Base-by-base conservation (phyloP, 352 stramenopile genomes). In the Pilasporangium apinafurcum region DNA sequence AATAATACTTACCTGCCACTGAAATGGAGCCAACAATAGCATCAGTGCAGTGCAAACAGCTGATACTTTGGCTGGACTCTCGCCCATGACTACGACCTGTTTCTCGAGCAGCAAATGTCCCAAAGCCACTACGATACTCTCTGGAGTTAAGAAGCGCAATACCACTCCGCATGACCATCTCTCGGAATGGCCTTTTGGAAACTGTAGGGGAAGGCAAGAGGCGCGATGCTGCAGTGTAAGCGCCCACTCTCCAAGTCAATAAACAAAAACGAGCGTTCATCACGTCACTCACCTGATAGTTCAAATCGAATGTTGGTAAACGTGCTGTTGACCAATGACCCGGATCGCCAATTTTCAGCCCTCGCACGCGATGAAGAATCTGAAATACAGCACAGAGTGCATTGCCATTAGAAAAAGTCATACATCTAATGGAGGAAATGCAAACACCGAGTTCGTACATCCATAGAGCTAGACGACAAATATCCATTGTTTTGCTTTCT, bases 281-380 rank as follows among this genome's bases (percentile, higher is more conserved):
- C n/a, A n/a, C n/a, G n/a, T n/a, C n/a, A n/a, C n/a, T 6, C 45
- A 87, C 81, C 56, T 88, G 75, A 36, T 91, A 93, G 32, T 85
- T 79, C 17, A 91, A 37, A 13, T 78, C 51, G 34, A 71, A 80
- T 17, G 71, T 63, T 9, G 74, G 77, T 14, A 91, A 72, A 6
- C 68, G 62, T 26, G 78, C 43, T 2, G 62, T 59, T 1, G 73
- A 77, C 78, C 76, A 91, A 24, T 80, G 50, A 0, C 76, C 78
- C 9, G 81, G 76, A 14, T 84, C 71, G 12, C 69, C 76, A 13
- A 93, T 78, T 24, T 69, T 79, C 26, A 92, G 64, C 14, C 51
- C 58, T 36, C 77, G 64, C 13, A 65, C 70, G 34, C 81, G 65
- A 26, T 86, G 64, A 14, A 91, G 59, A 31, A 93, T 67, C 81